Evolutionary conservation across 306 rosid species (phyloP).

Genomic region (Astragalus membranaceus): DNA sequence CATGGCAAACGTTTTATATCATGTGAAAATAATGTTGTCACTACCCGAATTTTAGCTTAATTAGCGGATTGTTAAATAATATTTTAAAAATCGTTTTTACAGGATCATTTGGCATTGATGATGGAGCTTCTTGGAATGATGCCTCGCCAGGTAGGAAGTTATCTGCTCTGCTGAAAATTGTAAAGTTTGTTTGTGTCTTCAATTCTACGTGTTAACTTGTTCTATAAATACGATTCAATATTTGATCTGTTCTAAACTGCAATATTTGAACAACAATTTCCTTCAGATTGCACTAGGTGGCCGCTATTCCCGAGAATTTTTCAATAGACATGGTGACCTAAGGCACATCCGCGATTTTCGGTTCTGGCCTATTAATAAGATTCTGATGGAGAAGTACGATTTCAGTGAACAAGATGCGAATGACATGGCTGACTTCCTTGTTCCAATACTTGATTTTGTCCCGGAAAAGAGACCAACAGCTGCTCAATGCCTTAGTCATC

Average conservation of each 20-base stretch:
- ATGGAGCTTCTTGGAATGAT: conserved; percentile 27
- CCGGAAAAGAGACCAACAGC: conserved; percentile 82
- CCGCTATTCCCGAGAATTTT: conserved; percentile 71
- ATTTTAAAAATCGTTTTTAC: not conserved
- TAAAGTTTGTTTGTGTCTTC: not conserved
- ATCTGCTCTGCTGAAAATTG: not conserved
- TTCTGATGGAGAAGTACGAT: conserved; percentile 64
- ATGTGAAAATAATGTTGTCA: not conserved
- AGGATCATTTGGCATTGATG: conserved; percentile 29
- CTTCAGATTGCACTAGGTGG: conserved; percentile 80
- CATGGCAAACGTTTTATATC: not conserved
- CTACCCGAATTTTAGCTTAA: not conserved
- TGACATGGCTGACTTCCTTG: conserved; percentile 58
- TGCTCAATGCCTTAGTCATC: conserved; percentile 75
- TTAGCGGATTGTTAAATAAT: not conserved
- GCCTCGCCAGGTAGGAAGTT: conserved; percentile 8
- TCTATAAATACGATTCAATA: not conserved
- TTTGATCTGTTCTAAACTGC: not conserved
- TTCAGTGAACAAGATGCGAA: conserved; percentile 71
- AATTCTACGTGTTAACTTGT: not conserved
- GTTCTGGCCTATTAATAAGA: conserved; percentile 75
- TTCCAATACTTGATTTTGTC: conserved; percentile 63
- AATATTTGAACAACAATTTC: conserved; percentile 17
- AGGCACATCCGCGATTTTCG: conserved; percentile 73
- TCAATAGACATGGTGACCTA: conserved; percentile 65